Base-by-base conservation (phyloP, 2,329 filamentous ascomycete genomes). In the Beauveria brongniartii region DNA sequence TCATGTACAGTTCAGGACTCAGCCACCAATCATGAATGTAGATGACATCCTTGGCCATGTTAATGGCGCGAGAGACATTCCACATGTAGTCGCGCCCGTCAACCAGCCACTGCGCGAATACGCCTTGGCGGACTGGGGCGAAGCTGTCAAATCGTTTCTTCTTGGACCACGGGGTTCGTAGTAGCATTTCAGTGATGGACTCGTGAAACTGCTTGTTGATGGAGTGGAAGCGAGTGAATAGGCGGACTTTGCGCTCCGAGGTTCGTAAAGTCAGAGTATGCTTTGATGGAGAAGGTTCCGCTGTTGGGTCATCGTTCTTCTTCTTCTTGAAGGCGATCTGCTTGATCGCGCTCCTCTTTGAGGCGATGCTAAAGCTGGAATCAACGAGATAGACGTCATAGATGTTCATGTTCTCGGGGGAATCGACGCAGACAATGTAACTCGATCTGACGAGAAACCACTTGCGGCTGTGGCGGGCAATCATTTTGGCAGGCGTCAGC, bases 1-100 rank as follows among this genome's bases (percentile, higher is more conserved):
- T 85, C 86, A 97, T 88, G 76, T 99, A 99, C 50, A 99, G 78
- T 74, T 99, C 93, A 1, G 94, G 94, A 67, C 91, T 97, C 46
- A 99, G 77, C 94, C 94, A 99, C 94, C 94, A 99, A 73, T 97
- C 94, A 72, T 99, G 94, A 64, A 99, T 97, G 74, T 97, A 97
- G 67, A 99, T 93, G 64, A 97, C 93, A 76, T 97, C 94, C 69
- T 91, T 91, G 9, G 94, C 94, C 86, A 97, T 96, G 71, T 91
- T 94, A 69, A 99, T 95, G 14, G 94, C 94, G 65, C 93, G 85
- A 12, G 93, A 97, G 8, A 97, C 92, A 72, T 97, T 96, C 94
- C 94, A 99, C 93, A 97, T 97, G 78, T 97, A 95, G 72, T 99
- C 94, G 66, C 94, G 86, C 18, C 91, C 94, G 74, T 99, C 94